Evolutionary conservation across 345 rosid species (phyloP).

Genomic region (Syzygium oleosum): DNA sequence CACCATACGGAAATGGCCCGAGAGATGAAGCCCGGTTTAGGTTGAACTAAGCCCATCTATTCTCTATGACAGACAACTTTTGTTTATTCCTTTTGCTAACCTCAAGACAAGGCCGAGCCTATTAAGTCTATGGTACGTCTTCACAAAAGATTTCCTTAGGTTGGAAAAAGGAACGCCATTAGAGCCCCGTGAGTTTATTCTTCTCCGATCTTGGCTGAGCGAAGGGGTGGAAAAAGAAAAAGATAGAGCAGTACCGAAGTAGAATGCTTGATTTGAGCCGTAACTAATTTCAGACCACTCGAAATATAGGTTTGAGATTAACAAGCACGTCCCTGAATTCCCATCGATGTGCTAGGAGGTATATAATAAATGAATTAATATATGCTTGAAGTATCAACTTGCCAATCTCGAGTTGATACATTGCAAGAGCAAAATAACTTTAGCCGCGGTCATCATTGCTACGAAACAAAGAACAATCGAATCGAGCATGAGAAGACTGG

Average conservation of each 20-base stretch:
- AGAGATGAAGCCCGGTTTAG: not conserved
- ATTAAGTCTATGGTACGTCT: not conserved
- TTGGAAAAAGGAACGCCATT: not conserved
- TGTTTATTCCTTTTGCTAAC: not conserved
- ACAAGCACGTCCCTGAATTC: not conserved
- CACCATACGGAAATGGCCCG: not conserved
- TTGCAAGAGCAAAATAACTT: not conserved
- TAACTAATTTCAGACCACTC: not conserved
- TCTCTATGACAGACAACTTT: not conserved
- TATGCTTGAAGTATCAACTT: not conserved
- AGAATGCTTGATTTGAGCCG: not conserved
- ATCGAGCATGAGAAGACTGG: not conserved
- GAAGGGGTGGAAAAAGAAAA: not conserved
- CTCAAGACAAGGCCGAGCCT: not conserved
- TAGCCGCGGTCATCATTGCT: not conserved
- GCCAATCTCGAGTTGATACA: not conserved
- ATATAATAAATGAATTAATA: not conserved
- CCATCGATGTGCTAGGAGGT: not conserved
- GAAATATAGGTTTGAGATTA: not conserved
- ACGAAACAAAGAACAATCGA: not conserved
- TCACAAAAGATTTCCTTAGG: not conserved
- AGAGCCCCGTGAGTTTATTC: not conserved
- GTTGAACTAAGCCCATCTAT: not conserved
- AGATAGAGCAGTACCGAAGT: not conserved
- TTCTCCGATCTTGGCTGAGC: not conserved